phyloP scores from a whole-genome alignment of 768 basidiomycete genomes.

The Naematelia encephala region DNA sequence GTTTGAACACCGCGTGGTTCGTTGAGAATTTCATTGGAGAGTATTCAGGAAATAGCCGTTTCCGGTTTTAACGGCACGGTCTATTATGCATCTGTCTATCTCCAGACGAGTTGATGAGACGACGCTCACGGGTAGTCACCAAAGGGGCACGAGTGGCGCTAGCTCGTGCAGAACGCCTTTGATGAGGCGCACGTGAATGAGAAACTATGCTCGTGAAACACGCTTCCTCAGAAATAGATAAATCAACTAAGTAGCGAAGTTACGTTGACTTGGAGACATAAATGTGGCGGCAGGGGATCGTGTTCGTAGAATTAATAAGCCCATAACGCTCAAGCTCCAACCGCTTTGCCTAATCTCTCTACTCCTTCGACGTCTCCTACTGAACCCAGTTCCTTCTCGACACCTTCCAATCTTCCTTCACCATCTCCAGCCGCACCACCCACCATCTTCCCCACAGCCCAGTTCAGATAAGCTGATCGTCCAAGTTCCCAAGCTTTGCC shows the following conservation, averaged over 20 bases:
- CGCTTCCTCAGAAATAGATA: too few relatives aligned
- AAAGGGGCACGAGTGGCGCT: too few relatives aligned
- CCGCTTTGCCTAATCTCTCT: background rate
- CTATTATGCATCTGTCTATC: background rate
- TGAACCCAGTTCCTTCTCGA: conserved; percentile 20
- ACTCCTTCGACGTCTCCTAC: conserved; percentile 1
- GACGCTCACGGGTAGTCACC: too few relatives aligned
- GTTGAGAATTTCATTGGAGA: too few relatives aligned
- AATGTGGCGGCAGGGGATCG: too few relatives aligned
- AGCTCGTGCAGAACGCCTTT: too few relatives aligned
- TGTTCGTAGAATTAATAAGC: background rate
- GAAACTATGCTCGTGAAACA: too few relatives aligned
- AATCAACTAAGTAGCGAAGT: too few relatives aligned
- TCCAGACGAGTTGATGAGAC: too few relatives aligned
- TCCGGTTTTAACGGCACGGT: background rate
- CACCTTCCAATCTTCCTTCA: conserved; percentile 13
- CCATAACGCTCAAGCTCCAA: background rate
- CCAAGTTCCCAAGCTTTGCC: conserved; percentile 76
- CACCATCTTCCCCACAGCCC: conserved; percentile 57
- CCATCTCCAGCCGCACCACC: background rate
- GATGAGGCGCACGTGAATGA: too few relatives aligned
- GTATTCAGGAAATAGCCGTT: background rate
- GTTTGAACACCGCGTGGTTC: too few relatives aligned
- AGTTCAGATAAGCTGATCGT: conserved; percentile 70
- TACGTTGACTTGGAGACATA: too few relatives aligned